Conservation (phyloP, 2,329 filamentous ascomycete species). For the Penicillium crustosum region DNA sequence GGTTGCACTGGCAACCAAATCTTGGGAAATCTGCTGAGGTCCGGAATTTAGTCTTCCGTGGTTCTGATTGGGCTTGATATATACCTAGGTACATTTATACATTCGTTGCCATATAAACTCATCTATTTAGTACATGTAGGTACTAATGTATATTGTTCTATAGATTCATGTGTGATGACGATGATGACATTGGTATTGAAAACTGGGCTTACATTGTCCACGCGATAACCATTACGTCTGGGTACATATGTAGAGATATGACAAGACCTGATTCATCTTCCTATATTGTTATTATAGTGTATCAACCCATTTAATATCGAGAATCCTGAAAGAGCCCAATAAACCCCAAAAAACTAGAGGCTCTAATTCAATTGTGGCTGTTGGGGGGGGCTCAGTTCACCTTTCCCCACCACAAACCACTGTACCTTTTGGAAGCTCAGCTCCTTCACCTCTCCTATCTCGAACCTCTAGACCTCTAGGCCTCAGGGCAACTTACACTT, state of each 20-base stretch:
- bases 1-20: conserved; percentile 12
- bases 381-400: background rate
- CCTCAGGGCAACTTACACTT: background rate
- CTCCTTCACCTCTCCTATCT: conserved; percentile 7
- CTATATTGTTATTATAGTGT: background rate
- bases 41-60: background rate
- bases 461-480: background rate
- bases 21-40: background rate
- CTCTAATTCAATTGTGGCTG: conserved; percentile 1
- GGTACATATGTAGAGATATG: background rate
- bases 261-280: background rate
- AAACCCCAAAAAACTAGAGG: background rate
- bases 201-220: background rate
- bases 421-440: conserved; percentile 4
- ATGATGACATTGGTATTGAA: conserved; percentile 8
- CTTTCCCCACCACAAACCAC: conserved; percentile 10
- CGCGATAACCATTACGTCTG: background rate
- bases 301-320: background rate
- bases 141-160: background rate
- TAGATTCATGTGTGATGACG: conserved; percentile 9
- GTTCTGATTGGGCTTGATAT: background rate
- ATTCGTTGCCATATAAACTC: background rate
- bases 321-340: background rate
- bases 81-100: background rate
- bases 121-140: background rate